Base-by-base conservation (phyloP, 192 early-diverging fungal species). In the Backusella tarrabulga region DNA sequence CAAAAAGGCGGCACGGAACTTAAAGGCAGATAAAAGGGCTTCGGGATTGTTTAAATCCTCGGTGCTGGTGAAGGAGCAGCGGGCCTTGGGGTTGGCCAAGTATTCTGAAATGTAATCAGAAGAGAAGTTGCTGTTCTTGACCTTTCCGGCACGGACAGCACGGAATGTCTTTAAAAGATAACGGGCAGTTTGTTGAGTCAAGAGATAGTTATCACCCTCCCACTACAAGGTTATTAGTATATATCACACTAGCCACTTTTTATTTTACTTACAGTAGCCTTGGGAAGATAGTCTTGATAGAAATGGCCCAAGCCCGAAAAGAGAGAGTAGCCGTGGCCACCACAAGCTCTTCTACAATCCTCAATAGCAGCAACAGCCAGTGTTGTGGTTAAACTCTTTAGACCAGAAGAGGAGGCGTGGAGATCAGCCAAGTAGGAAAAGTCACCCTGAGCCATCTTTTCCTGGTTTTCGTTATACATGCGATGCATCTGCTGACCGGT, bases 171-270 rank as follows among this genome's bases (percentile, higher is more conserved):
- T 93, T 72, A 94, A 66, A n/a, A 97, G 85, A 83, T 93, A 95
- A n/a, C 93, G 90, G 21, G 89, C 84, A 14, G 92, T 93, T 85
- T 97, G 95, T 83, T 95, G 95, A 17, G 93, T 92, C 77, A 97
- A 83, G 26, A 97, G 84, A 76, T 92, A 91, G 84, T 95, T 95
- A 77, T 95, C 93, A 60, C 93, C 93, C 77, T 95, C 93, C 91
- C 90, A 93, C 81, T 83, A 50, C 4, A 44, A 17, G 4, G 42
- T 0, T 44, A 19, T 44, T 14, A 44, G 42, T 44, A 44, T 32
- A 32, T 32, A 1, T 32, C 32, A 32, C 32, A 3, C 32, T 32
- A 32, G 32, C 0, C 32, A 32, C 32, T 32, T 32, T 32, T 32
- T 44, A 17, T 12, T 29, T 8, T 38, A 74, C 72, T 74, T 79